Evolutionary conservation across 1,139 yeast species (phyloP).

Genomic region (Nakaseomyces kungkrabaensis): DNA sequence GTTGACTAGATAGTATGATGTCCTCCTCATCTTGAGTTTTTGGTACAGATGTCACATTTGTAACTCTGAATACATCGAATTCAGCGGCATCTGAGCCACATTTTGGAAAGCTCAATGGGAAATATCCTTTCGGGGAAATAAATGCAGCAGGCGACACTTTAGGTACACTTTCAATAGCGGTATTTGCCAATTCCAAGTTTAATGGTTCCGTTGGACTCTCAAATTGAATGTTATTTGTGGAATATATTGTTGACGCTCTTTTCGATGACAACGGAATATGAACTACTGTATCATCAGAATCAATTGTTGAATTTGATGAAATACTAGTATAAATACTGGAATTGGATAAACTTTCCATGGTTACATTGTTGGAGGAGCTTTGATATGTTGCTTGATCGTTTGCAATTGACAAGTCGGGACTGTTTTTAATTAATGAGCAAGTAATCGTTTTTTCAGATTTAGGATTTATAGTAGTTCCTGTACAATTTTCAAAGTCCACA

Average conservation of each 20-base stretch:
- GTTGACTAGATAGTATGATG: no score
- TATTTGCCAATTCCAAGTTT: background rate
- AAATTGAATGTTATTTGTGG: background rate
- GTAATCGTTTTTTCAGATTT: no score
- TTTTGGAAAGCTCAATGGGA: background rate
- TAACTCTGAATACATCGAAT: background rate
- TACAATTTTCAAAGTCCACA: no score
- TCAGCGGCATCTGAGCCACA: background rate
- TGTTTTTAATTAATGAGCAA: background rate
- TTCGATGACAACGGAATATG: background rate
- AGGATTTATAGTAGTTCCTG: no score
- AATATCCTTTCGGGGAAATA: background rate
- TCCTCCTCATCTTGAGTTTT: no score
- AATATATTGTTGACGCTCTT: background rate
- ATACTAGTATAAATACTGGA: background rate
- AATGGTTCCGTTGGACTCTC: background rate
- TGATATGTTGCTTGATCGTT: background rate
- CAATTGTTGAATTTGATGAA: background rate
- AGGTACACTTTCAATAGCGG: background rate
- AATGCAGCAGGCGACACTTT: background rate
- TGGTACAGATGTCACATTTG: background rate
- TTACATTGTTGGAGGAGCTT: background rate
- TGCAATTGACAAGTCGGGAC: background rate
- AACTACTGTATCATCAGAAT: background rate
- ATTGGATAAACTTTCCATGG: background rate